These are phyloP conservation scores for Alternaria brassicae DNA, from an alignment of 2,329 filamentous ascomycete genomes.

Conservation along the genomic window DNA sequence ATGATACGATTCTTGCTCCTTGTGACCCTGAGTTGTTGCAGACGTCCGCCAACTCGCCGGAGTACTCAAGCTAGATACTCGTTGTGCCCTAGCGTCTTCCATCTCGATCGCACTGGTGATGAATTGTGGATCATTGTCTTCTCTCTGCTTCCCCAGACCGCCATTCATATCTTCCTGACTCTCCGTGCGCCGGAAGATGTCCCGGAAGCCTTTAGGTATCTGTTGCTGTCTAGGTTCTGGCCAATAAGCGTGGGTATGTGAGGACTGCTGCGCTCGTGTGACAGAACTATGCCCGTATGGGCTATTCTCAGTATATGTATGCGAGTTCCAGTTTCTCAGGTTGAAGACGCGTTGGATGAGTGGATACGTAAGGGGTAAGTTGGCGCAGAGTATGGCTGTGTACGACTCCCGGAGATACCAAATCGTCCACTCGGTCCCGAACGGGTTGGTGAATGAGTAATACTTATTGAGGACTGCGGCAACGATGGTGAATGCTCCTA, in stretches of 20 bases:
- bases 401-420: conserved; percentile 67
- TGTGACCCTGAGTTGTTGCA: conserved; percentile 14
- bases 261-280: conserved; percentile 6
- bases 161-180: conserved; percentile 34
- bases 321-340: conserved; percentile 41
- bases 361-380: conserved; percentile 67
- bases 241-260: conserved; percentile 18
- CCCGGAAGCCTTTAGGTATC: conserved; percentile 22
- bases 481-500: conserved; percentile 61
- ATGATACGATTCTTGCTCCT: conserved; percentile 20
- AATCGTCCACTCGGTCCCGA: conserved; percentile 63
- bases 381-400: conserved; percentile 66
- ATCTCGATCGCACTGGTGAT: conserved; percentile 38
- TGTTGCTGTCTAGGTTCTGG: conserved; percentile 18
- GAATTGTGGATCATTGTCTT: conserved; percentile 25
- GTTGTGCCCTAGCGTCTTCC: conserved; percentile 23
- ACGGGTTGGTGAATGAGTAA: conserved; percentile 65
- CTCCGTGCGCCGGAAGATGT: conserved; percentile 26
- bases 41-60: conserved; percentile 22
- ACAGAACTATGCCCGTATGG: conserved; percentile 4
- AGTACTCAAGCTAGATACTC: conserved; percentile 17
- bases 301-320: conserved; percentile 22
- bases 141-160: conserved; percentile 22
- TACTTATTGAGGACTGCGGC: conserved; percentile 67
- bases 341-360: conserved; percentile 60